Conservation (phyloP, 495 filamentous ascomycete species). For the Eremomyces bilateralis region DNA sequence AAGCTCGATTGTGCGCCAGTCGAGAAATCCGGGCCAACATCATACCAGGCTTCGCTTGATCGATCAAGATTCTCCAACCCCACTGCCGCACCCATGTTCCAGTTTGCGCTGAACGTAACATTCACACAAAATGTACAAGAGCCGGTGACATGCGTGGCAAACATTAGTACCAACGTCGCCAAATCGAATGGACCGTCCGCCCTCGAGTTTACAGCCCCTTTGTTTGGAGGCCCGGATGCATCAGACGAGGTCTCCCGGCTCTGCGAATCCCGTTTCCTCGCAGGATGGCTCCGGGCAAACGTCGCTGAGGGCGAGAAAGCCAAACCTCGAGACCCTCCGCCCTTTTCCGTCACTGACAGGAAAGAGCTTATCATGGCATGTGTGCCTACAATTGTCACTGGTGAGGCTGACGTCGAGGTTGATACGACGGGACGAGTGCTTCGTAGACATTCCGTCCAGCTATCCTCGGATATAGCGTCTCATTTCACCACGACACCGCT, state of each 20-base stretch:
- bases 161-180: neutral
- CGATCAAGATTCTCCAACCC: neutral
- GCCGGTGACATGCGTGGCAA: neutral
- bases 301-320: neutral
- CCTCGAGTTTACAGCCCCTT: neutral
- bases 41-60: neutral
- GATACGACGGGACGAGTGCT: neutral
- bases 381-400: neutral
- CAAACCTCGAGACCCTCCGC: neutral
- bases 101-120: too few relatives aligned
- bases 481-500: neutral
- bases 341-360: neutral
- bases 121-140: conserved; percentile 2
- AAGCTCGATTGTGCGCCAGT: conserved; percentile 4
- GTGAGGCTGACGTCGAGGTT: neutral
- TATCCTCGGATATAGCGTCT: neutral
- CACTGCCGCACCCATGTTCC: too few relatives aligned
- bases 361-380: neutral
- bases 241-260: neutral
- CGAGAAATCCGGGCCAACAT: neutral
- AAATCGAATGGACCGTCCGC: neutral
- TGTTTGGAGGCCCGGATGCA: neutral
- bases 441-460: neutral
- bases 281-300: neutral
- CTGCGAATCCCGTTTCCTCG: neutral